These are phyloP conservation scores for Psilocybe cyanescens DNA, from an alignment of 768 basidiomycete genomes.

Conservation along the genomic window DNA sequence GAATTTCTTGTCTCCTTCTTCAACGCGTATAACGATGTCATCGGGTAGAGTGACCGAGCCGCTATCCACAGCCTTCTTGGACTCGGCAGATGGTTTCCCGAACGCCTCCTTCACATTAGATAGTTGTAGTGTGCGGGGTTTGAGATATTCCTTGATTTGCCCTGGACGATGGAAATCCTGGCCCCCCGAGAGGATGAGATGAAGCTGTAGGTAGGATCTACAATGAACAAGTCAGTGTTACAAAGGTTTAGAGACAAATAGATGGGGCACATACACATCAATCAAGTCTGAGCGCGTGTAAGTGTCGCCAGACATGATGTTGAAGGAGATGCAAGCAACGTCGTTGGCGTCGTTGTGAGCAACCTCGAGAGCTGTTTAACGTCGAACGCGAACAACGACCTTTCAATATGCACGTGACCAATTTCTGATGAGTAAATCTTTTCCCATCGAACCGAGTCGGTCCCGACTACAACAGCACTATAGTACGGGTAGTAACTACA, in stretches of 20 bases:
- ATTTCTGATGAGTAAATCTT: background rate
- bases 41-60: constrained; percentile 73
- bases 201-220: constrained; percentile 70
- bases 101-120: constrained; percentile 65
- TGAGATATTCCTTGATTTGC: constrained; percentile 61
- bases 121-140: constrained; percentile 60
- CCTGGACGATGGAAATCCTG: constrained; percentile 61
- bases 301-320: constrained; percentile 47
- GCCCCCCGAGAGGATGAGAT: constrained; percentile 47
- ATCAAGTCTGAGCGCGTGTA: constrained; percentile 71
- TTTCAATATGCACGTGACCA: background rate
- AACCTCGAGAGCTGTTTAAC: constrained; percentile 1
- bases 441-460: no score
- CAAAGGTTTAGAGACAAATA: background rate
- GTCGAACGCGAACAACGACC: background rate
- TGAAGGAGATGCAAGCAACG: background rate
- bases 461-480: no score
- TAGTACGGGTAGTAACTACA: no score
- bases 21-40: constrained; percentile 62
- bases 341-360: background rate
- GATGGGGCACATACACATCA: constrained; percentile 58
- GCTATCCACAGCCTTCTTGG: constrained; percentile 66
- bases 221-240: background rate
- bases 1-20: constrained; percentile 72
- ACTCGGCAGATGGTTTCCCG: constrained; percentile 68